These are phyloP conservation scores for Alternaria burnsii DNA, from an alignment of 2,329 filamentous ascomycete genomes.

Conservation along the genomic window DNA sequence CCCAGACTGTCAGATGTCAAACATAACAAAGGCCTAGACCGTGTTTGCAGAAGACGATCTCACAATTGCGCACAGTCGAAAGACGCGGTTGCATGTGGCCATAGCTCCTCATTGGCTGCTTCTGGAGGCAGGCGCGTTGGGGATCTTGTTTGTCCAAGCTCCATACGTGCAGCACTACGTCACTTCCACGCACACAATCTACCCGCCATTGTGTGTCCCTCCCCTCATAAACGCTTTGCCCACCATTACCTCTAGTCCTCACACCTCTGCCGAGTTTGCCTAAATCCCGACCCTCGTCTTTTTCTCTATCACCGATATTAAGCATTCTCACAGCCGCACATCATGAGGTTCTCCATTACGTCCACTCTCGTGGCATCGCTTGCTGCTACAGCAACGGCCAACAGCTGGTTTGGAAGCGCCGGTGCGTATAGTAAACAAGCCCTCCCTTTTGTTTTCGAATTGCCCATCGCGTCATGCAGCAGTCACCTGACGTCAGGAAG, in stretches of 20 bases:
- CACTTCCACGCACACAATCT: constrained; percentile 29
- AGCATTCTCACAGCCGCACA: constrained; percentile 38
- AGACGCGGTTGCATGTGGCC: constrained; percentile 22
- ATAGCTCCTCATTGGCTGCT: constrained; percentile 33
- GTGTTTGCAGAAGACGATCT: constrained; percentile 25
- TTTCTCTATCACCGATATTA: constrained; percentile 31
- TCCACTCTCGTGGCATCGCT: constrained; percentile 75
- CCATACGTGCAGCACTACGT: constrained; percentile 43
- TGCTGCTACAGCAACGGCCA: constrained; percentile 75
- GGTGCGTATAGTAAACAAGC: constrained; percentile 65
- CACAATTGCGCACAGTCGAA: constrained; percentile 32
- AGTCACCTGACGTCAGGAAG: constrained; percentile 33
- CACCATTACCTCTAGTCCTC: constrained; percentile 22
- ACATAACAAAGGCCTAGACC: constrained; percentile 11
- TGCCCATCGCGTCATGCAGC: neutral
- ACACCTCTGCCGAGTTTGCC: constrained; percentile 18
- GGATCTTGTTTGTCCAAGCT: constrained; percentile 30
- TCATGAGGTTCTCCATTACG: constrained; percentile 78
- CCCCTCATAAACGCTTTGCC: constrained; percentile 37
- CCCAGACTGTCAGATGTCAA: constrained; percentile 3
- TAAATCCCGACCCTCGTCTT: constrained; percentile 15
- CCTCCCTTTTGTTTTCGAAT: constrained; percentile 7
- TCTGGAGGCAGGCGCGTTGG: constrained; percentile 27
- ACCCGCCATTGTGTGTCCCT: constrained; percentile 35
- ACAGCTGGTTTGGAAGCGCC: constrained; percentile 85